phyloP scores from a whole-genome alignment of 2,329 filamentous ascomycete genomes.

The Colletotrichum salicis region DNA sequence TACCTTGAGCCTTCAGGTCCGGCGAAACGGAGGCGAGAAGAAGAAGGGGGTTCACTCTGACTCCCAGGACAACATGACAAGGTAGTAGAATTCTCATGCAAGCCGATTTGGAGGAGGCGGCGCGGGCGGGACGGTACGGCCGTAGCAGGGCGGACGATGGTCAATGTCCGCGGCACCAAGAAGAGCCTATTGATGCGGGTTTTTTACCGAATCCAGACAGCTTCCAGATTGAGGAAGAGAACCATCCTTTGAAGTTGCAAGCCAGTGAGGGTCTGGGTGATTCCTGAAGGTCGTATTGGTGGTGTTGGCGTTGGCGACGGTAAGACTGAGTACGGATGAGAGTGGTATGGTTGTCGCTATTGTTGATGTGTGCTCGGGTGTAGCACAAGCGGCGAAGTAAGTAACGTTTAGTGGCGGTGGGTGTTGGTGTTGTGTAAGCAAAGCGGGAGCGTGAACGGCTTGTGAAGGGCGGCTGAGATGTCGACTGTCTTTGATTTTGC shows the following conservation, averaged over 20 bases:
- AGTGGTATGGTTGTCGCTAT: neutral
- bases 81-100: neutral
- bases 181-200: conserved; percentile 1
- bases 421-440: neutral
- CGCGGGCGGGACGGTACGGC: conserved; percentile 19
- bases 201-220: conserved; percentile 18
- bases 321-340: too few relatives aligned
- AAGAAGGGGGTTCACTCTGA: too few relatives aligned
- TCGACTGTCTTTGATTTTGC: neutral
- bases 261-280: neutral
- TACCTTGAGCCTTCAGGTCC: too few relatives aligned
- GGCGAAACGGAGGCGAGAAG: neutral
- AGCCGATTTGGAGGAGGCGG: conserved; percentile 2
- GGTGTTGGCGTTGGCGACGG: neutral
- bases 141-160: conserved; percentile 14
- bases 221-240: neutral
- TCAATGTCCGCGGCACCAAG: neutral
- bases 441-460: neutral
- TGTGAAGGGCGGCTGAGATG: neutral
- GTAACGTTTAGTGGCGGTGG: too few relatives aligned
- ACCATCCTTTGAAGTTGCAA: neutral
- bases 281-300: neutral
- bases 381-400: neutral
- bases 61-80: neutral
- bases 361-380: neutral